Base-by-base conservation (phyloP, 768 basidiomycete species). In the Exidia glandulosa region DNA sequence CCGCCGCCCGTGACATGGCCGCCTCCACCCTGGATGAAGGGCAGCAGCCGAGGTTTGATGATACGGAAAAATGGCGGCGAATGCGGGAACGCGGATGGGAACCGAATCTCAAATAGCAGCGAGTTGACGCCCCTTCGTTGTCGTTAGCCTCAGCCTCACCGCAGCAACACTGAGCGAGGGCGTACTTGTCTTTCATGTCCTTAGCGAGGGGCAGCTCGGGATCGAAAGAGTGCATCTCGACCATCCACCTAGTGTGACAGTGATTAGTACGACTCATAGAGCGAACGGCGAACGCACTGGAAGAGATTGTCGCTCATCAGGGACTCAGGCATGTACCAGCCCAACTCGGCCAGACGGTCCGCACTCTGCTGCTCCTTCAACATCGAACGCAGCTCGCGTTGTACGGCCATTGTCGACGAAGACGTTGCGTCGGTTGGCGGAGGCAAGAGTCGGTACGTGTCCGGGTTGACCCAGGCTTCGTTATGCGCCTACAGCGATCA, bases 11-110 rank as follows among this genome's bases (percentile, higher is more conserved):
- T 86, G 45, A 88, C 74, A 70, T 86, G 82, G 0, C 85, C 86
- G 7, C 86, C 86, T 2, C 86, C 87, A 19, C 86, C 87, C 57
- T 82, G 77, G 36, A 80, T 77, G 66, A 88, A 89, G 0, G 85
- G 84, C 34, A 86, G 67, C 71, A 88, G 86, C 29, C 87, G 79
- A 0, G 88, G 88, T 29, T 82, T 83, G 27, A 90, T 77, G 32
- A 88, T 82, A 59, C 87, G 79, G 71, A 89, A 87, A 74, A 86
- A 88, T 0, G 88, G 88, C 1, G 87, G 88, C 9, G 81, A 76
- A 64, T 82, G 78, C 0, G 87, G 87, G 68, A 82, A 88, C 19
- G 74, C 75, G 1, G 81, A 76, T 7, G 84, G 84, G 66, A 87
- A 90, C 33, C 85, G 73, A 57, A 88, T 82, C 66, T 88, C 87